Evolutionary conservation across 495 filamentous ascomycete species (phyloP), one percentile per base, ranked within the genome.

Genomic region (Clohesyomyces aquaticus): DNA sequence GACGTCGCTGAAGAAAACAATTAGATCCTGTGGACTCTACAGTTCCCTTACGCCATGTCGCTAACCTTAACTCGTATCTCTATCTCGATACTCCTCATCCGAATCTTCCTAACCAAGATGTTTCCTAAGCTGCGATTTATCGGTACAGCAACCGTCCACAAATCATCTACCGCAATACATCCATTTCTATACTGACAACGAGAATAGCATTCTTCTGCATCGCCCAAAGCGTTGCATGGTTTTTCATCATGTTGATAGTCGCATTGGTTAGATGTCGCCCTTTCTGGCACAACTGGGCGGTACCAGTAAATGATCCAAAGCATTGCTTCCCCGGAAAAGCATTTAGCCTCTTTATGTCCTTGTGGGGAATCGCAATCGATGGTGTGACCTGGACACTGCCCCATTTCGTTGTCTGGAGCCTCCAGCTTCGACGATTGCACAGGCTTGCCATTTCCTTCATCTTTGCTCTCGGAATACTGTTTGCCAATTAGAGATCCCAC

Each of bases 391-490:
- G 61, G 61, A 48, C 28, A 16, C 50, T 69, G 9, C 55, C 61
- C 19, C 61, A 60, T 22, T 64, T 61, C 51, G 61, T 69, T 14
- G 32, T 69, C 12, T 65, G 61, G 66, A 51, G 41, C 18, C 45
- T 65, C 3, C 61, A 50, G 21, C 45, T 65, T 8, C 56, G 42
- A 19, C 55, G 16, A 12, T 50, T 56, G 23, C 66, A 69, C 50
- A 65, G 61, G 29, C 46, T 69, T 25, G 61, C 55, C 18, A 59
- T 69, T 27, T 43, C 50, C 19, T 4, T 43, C 6, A 55, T 69
- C 9, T 69, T 69, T 41, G 50, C 49, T 2, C 32, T 69, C 41
- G 66, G 55, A 0, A 8, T 69, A 0, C 46, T 61, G 66, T 69
- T 29, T 29, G 61, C 11, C 41, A 32, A n/a, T 59, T 29, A 16